Evolutionary conservation across 176 grass and related monocot species (phyloP).

Genomic region (Saccharum officinarum): DNA sequence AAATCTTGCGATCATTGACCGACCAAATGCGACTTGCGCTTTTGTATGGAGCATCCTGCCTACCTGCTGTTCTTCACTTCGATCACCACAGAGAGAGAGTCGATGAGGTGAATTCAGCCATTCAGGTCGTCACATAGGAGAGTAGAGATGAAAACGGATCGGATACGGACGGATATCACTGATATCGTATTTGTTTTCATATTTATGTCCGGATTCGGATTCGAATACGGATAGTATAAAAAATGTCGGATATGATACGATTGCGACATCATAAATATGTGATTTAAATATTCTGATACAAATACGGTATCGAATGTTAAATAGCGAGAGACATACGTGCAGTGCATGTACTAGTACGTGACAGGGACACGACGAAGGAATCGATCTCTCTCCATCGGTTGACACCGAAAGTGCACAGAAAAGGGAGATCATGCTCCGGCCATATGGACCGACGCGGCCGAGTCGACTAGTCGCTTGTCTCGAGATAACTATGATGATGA

Average conservation of each 20-base stretch:
- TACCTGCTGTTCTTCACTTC: background rate
- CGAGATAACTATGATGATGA: background rate
- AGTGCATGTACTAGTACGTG: slow-evolving; percentile 2
- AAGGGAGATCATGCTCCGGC: slow-evolving; percentile 33
- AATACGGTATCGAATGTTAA: no score
- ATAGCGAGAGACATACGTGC: background rate
- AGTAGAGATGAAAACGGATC: no score
- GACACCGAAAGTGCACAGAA: slow-evolving; percentile 51
- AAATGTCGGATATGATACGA: no score
- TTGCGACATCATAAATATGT: no score
- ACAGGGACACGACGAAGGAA: slow-evolving; percentile 42
- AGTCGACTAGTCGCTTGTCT: slow-evolving; percentile 14
- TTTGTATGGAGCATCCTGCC: slow-evolving; percentile 37
- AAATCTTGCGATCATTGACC: background rate
- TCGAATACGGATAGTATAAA: no score
- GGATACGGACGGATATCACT: no score
- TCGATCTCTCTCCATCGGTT: slow-evolving; percentile 34
- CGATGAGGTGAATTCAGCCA: background rate
- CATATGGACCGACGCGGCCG: background rate
- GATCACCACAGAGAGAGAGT: background rate
- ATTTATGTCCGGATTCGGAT: no score
- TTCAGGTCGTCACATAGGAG: background rate
- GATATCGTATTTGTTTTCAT: no score
- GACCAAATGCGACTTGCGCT: background rate
- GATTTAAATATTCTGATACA: no score